These are phyloP conservation scores for Chenopodium quinoa DNA, from an alignment of 148 eudicot genomes.

Conservation along the genomic window DNA sequence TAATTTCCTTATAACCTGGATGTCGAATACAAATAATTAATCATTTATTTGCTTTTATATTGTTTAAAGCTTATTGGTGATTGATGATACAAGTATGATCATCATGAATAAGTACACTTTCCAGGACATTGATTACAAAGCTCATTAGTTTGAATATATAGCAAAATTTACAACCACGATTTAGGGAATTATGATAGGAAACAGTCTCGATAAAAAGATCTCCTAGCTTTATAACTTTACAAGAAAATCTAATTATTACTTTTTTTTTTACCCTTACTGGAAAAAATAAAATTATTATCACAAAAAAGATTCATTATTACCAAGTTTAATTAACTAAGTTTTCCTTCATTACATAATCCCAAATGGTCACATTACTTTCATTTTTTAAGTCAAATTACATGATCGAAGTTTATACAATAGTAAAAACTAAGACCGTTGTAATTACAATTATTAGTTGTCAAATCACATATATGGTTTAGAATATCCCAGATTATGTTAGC, in stretches of 20 bases:
- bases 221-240: slow-evolving; percentile 3
- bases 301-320: too few species aligned
- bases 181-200: slow-evolving; percentile 1
- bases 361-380: too few species aligned
- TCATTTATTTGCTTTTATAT: not conserved
- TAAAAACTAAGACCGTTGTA: too few species aligned
- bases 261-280: not conserved
- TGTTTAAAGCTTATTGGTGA: not conserved
- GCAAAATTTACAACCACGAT: not conserved
- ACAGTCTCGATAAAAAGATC: not conserved
- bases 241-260: not conserved
- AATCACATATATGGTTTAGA: too few species aligned
- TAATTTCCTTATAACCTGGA: not conserved
- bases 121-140: not conserved
- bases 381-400: too few species aligned
- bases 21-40: not conserved
- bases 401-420: too few species aligned
- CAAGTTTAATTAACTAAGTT: too few species aligned
- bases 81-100: not conserved
- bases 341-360: too few species aligned
- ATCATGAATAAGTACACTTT: not conserved
- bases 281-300: too few species aligned
- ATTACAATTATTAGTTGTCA: too few species aligned
- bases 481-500: too few species aligned
- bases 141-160: not conserved